phyloP scores from a whole-genome alignment of 1,139 yeast species.

The Blastobotrys malaysiensis region DNA sequence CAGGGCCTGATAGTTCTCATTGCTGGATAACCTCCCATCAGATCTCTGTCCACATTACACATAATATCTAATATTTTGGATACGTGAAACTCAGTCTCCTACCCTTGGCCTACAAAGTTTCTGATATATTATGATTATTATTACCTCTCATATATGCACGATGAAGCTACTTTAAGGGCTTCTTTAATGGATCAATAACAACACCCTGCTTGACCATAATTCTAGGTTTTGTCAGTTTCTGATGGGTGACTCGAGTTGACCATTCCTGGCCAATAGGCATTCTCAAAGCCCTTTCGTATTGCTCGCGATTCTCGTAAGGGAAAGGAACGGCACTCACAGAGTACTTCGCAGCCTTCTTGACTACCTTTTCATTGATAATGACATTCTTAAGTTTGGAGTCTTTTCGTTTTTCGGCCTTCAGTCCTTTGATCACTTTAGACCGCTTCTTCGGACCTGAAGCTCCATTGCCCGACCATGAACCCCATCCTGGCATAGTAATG shows the following conservation, averaged over 20 bases:
- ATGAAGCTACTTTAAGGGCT: slow-evolving; percentile 47
- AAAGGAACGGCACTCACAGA: slow-evolving; percentile 85
- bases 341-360: slow-evolving; percentile 78
- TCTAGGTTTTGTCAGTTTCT: slow-evolving; percentile 82
- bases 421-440: slow-evolving; percentile 63
- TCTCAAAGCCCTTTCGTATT: slow-evolving; percentile 86
- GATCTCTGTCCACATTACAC: no score
- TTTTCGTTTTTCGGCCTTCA: slow-evolving; percentile 62
- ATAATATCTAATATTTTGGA: no score
- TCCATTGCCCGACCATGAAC: slow-evolving; percentile 41
- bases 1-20: no score
- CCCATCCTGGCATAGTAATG: slow-evolving; percentile 90
- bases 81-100: no score
- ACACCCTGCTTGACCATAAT: slow-evolving; percentile 81
- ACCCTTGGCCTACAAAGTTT: no score
- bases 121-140: no score
- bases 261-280: slow-evolving; percentile 99
- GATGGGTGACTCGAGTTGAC: slow-evolving; percentile 85
- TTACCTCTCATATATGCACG: no score
- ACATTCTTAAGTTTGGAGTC: slow-evolving; percentile 76
- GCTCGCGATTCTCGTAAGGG: slow-evolving; percentile 90
- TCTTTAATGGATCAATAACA: slow-evolving; percentile 84
- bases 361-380: slow-evolving; percentile 80
- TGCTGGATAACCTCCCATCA: no score
- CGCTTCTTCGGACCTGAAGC: slow-evolving; percentile 44